Conservation (phyloP, 1,284 basidiomycete genomes). For the Ustilago trichophora region DNA sequence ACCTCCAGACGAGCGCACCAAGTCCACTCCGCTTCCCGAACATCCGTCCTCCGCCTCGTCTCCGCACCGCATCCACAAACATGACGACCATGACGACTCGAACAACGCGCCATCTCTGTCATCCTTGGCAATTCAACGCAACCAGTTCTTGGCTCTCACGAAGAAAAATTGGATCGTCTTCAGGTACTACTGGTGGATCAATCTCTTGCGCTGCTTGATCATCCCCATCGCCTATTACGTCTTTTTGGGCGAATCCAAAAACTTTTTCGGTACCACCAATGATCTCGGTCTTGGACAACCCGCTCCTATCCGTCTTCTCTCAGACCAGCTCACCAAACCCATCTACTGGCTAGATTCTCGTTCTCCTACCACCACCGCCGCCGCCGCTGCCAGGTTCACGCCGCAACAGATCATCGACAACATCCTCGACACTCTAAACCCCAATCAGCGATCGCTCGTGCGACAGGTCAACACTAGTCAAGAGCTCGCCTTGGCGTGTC, state of each 20-base stretch:
- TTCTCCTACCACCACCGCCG: too few species aligned
- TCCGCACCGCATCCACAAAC: too few species aligned
- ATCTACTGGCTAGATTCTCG: conserved; percentile 25
- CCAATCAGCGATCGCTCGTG: conserved; percentile 20
- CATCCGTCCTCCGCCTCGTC: too few species aligned
- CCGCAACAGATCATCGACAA: conserved; percentile 73
- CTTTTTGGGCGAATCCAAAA: conserved; percentile 72
- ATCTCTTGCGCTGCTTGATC: conserved; percentile 75
- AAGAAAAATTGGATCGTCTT: conserved; percentile 38
- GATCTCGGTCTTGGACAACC: conserved; percentile 29
- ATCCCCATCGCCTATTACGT: conserved; percentile 76
- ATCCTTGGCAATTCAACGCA: conserved; percentile 21
- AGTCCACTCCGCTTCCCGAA: too few species aligned
- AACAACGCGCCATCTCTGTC: too few species aligned
- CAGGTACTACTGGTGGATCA: conserved; percentile 67
- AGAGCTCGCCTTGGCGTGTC: conserved; percentile 72
- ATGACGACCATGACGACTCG: too few species aligned
- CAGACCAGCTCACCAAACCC: conserved; percentile 13
- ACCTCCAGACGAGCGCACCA: too few species aligned
- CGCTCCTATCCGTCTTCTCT: conserved; percentile 17
- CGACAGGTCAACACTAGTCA: conserved; percentile 9
- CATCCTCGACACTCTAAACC: conserved; percentile 68
- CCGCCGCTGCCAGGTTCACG: conserved; percentile 70
- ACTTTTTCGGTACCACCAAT: conserved; percentile 38
- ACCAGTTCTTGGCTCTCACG: conserved; percentile 27